Evolutionary conservation across 2,329 filamentous ascomycete genomes (phyloP).

Genomic region (Pseudocercospora vitis): DNA sequence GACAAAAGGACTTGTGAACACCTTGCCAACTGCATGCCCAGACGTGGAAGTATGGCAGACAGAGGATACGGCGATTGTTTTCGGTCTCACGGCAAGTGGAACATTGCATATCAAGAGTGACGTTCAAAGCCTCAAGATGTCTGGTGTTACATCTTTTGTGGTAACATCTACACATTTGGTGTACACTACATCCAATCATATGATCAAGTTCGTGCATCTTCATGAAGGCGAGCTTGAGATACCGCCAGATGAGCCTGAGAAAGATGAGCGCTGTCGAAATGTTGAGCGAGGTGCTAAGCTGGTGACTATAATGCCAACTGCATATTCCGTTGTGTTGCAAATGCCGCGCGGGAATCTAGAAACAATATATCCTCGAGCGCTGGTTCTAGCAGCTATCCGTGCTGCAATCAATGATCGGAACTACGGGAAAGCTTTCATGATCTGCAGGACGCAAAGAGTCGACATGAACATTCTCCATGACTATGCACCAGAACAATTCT

Average conservation of each 20-base stretch:
- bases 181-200: conserved; percentile 87
- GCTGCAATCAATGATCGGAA: conserved; percentile 75
- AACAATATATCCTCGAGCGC: conserved; percentile 87
- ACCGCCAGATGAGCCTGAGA: conserved; percentile 83
- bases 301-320: conserved; percentile 84
- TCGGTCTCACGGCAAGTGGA: conserved; percentile 73
- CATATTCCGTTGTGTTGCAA: conserved; percentile 81
- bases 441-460: conserved; percentile 88
- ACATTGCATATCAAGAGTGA: conserved; percentile 51
- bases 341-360: conserved; percentile 96
- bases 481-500: conserved; percentile 82
- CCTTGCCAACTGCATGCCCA: conserved; percentile 30
- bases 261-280: conserved; percentile 85
- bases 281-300: conserved; percentile 87
- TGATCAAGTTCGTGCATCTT: conserved; percentile 92
- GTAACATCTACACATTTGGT: conserved; percentile 80
- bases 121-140: conserved; percentile 69
- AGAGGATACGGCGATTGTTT: conserved; percentile 44
- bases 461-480: conserved; percentile 98
- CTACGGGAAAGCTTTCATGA: conserved; percentile 79
- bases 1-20: conserved; percentile 11
- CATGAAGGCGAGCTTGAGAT: conserved; percentile 69
- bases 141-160: conserved; percentile 89
- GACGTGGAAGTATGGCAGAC: conserved; percentile 38
- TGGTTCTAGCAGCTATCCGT: conserved; percentile 88